phyloP scores from a whole-genome alignment of 23 red algal species.

The Agarophyton chilense region DNA sequence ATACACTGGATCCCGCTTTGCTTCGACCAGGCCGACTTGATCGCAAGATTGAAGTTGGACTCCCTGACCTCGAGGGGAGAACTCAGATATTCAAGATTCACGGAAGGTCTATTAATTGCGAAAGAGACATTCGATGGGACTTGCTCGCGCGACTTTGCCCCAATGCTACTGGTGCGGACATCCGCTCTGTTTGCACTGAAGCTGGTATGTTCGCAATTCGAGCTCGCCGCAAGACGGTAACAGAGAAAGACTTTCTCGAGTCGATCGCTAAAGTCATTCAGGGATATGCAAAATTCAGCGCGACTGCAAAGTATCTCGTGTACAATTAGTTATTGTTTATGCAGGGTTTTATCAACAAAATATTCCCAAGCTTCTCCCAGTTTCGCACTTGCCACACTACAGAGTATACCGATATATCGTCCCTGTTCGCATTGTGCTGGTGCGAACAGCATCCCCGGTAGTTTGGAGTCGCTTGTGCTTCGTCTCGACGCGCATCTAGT shows the following conservation, averaged over 20 bases:
- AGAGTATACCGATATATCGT: background rate
- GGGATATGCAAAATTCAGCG: slow-evolving; percentile 96
- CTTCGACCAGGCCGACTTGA: slow-evolving; percentile 96
- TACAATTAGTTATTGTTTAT: slow-evolving; percentile 85
- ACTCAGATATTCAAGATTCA: slow-evolving; percentile 98
- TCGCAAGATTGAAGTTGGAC: slow-evolving; percentile 98
- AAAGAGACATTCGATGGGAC: slow-evolving; percentile 96
- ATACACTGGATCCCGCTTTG: slow-evolving; percentile 98
- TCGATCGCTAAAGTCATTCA: slow-evolving; percentile 97
- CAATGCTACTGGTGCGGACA: slow-evolving; percentile 97
- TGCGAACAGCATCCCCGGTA: background rate
- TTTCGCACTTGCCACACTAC: background rate
- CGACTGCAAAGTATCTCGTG: slow-evolving; percentile 90
- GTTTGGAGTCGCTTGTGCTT: background rate
- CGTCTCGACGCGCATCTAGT: background rate
- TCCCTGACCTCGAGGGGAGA: slow-evolving; percentile 96
- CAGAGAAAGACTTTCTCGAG: slow-evolving; percentile 98
- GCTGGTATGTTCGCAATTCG: slow-evolving; percentile 99
- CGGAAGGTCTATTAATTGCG: slow-evolving; percentile 97
- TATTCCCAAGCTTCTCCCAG: background rate
- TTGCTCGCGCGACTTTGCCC: slow-evolving; percentile 98
- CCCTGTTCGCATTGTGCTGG: background rate
- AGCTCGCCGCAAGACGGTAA: slow-evolving; percentile 95
- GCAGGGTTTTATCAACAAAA: slow-evolving; percentile 14
- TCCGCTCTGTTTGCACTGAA: slow-evolving; percentile 95